Base-by-base conservation (phyloP, 805 yeast species). In the Tetrapisispora nanseiensis region DNA sequence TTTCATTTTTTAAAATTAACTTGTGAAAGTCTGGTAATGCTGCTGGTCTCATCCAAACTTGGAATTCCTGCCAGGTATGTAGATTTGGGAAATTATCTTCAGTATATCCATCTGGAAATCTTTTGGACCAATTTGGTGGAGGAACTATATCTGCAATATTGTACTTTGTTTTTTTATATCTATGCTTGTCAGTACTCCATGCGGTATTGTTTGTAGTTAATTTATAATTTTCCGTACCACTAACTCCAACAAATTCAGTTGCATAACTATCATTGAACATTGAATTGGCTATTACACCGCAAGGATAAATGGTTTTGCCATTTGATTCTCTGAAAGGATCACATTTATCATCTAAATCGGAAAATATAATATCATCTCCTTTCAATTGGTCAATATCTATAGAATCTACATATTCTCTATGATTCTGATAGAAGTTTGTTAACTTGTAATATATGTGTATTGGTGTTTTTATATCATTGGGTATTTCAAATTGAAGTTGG, bases 401-500 rank as follows among this genome's bases (percentile, higher is more conserved):
- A 10, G 95, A 82, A 48, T 78, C 80, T 27, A 90, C 96, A 58
- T 87, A 92, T 48, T 92, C 84, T 47, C 98, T 76, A 66, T 90
- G 97, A 62, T 92, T 90, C 61, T 92, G 97, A 62, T 74, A 87
- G 62, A 87, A 92, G 59, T 86, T 86, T 26, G 97, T 87, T 55
- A 90, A 69, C 50, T 80, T 78, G 66, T 90, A 90, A 65, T 86
- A 92, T 49, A 86, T 57, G 59, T 71, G 86, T 6, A 87, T 59
- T 4, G 95, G 86, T 2, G 80, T 74, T 28, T 76, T 70, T 59
- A 90, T 69, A 42, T 79, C 79, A 34, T 68, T 68, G 11, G 95
- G 92, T 28, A 86, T 62, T 30, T 74, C 73, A 63, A 90, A 90
- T 52, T 76, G 75, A 32, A 90, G 51, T 23, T 71, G 66, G 62